Evolutionary conservation across 1,284 basidiomycete genomes (phyloP), one percentile per base, ranked within the genome.

Genomic region (Rhodofomes roseus): DNA sequence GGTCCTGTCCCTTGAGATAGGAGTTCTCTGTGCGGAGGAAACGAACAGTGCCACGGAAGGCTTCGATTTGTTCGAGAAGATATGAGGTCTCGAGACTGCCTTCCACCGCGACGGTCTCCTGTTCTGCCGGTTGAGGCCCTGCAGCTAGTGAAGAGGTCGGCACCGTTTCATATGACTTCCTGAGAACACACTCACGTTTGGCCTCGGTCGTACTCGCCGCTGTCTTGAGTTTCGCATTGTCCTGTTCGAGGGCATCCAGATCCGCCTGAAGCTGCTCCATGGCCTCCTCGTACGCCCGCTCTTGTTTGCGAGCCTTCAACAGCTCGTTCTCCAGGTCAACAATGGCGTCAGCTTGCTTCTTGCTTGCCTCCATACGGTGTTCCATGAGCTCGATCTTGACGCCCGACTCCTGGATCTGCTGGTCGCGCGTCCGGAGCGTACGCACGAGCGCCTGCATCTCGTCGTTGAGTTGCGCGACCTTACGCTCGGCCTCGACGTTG

Each of bases 321-420:
- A 98, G 80, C 66, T 96, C 90, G 31, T 73, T 77, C 73, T 97
- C 93, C 22, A 98, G 83, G 60, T 93, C 90, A 20, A 80, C 75
- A 57, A 98, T 91, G 23, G 84, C 77, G 62, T 98, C 96, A 1
- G 88, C 87, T 74, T 94, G 91, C 71, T 91, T 93, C 80, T 94
- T 95, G 61, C 88, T 89, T 1, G 86, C 83, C 70, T 98, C 96
- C 78, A 96, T 89, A 52, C 95, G 86, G 54, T 94, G 86, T 70
- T 96, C 93, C 82, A 99, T 91, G 8, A 96, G 83, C 73, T 98
- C 94, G 58, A 98, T 92, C 80, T 96, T 98, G 62, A 98, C 94
- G 5, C 79, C 79, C 6, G 87, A 81, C 71, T 99, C 97, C 74
- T 98, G 94, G 54, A 95, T 85, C 39, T 76, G 84, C 79, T 97